Conservation (phyloP, 164 flowering plant genomes). For the Liriodendron chinense region DNA sequence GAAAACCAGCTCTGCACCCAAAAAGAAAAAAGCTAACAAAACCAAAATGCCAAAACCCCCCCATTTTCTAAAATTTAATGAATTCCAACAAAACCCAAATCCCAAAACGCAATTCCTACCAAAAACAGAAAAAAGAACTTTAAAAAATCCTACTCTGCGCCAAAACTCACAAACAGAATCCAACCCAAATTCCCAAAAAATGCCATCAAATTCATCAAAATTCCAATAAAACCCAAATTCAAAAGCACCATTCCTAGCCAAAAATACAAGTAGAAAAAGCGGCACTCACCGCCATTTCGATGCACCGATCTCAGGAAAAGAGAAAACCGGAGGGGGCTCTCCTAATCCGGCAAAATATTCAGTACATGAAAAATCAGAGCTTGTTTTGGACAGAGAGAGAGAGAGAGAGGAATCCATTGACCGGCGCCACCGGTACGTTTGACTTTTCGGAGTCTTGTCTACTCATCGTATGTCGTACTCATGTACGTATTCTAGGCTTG, state of each 20-base stretch:
- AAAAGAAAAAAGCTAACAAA: background rate
- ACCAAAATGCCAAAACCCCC: background rate
- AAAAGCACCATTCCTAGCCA: background rate
- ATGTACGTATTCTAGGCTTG: no score
- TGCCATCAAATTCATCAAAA: background rate
- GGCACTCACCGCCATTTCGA: background rate
- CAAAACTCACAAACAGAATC: background rate
- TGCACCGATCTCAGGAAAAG: background rate
- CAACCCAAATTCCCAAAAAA: background rate
- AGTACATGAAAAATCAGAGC: background rate
- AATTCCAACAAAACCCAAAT: background rate
- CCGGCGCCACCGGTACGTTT: background rate
- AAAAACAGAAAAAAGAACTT: background rate
- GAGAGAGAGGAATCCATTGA: background rate
- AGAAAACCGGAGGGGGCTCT: background rate
- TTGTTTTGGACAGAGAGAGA: background rate
- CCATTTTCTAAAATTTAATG: background rate
- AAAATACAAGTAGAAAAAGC: background rate
- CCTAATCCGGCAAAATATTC: background rate
- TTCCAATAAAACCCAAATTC: conserved; percentile 1
- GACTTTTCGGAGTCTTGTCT: background rate
- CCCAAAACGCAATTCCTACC: background rate
- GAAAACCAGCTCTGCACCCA: no score
- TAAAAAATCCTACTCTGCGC: background rate
- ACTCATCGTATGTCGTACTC: background rate